These are phyloP conservation scores for Podospora fimiseda DNA, from an alignment of 495 filamentous ascomycete genomes.

Conservation along the genomic window DNA sequence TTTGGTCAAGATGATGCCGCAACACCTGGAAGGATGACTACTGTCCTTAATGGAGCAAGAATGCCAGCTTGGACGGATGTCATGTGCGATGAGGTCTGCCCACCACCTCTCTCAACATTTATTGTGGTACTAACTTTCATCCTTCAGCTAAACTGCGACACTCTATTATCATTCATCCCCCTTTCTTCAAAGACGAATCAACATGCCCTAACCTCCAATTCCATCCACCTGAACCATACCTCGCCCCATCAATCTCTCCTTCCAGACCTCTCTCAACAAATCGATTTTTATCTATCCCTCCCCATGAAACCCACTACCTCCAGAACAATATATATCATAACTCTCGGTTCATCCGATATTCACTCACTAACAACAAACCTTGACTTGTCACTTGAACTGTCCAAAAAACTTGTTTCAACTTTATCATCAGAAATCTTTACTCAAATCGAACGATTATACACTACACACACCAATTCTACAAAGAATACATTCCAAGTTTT, in stretches of 20 bases:
- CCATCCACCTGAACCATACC: conserved; percentile 19
- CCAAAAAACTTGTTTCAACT: not conserved
- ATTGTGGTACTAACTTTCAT: not conserved
- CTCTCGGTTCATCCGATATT: conserved; percentile 44
- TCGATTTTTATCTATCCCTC: conserved; percentile 32
- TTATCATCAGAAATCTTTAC: not conserved
- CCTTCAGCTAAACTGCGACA: conserved; percentile 29
- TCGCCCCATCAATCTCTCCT: conserved; percentile 2
- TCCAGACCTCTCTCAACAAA: conserved; percentile 37
- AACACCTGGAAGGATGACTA: conserved; percentile 14
- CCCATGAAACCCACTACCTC: conserved; percentile 13
- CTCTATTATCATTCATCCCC: conserved; percentile 28
- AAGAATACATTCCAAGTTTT: not conserved
- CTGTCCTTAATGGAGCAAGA: not conserved
- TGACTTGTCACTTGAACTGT: conserved; percentile 29
- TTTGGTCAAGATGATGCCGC: conserved; percentile 23
- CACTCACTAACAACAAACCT: conserved; percentile 40
- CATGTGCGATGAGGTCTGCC: conserved; percentile 3
- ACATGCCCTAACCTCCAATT: conserved; percentile 24
- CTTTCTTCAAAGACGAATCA: conserved; percentile 6
- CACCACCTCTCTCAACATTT: not conserved
- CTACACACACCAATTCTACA: too few relatives aligned
- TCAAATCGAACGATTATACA: not conserved
- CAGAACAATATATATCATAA: conserved; percentile 39
- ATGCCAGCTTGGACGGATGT: not conserved